Percentiles rank a stretch among this genome's conserved stretches.
Evolutionary conservation across 805 yeast species (phyloP).

Genomic region (Ogataea minuta): DNA sequence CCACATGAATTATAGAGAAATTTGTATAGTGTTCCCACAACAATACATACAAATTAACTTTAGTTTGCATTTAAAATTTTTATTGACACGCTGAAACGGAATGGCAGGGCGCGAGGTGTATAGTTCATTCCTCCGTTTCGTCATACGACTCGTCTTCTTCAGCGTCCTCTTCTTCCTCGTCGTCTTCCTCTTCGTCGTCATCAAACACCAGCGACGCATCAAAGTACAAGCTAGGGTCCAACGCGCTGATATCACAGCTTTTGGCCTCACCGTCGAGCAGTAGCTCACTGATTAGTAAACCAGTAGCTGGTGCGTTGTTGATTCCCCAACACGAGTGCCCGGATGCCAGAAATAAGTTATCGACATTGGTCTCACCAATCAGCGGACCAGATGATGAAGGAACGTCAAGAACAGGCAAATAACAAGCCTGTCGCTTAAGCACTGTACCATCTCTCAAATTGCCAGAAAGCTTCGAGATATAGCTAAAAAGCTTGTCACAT

Average conservation of each 20-base stretch:
- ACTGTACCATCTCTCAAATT: conserved; percentile 72
- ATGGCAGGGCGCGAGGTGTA: conserved; percentile 4
- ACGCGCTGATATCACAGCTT: conserved; percentile 74
- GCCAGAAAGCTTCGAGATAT: conserved; percentile 74
- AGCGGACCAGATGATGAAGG: conserved; percentile 92
- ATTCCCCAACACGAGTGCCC: conserved; percentile 99
- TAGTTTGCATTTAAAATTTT: conserved; percentile 7
- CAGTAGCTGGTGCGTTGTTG: conserved; percentile 96
- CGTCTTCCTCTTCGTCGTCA: conserved; percentile 32
- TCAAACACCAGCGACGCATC: conserved; percentile 55
- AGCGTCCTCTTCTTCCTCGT: conserved; percentile 22
- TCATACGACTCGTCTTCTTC: conserved; percentile 12
- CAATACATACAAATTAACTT: conserved; percentile 1
- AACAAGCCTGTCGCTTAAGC: conserved; percentile 87
- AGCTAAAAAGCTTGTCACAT: conserved; percentile 82
- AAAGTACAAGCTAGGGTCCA: conserved; percentile 85
- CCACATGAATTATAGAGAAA: conserved; percentile 28
- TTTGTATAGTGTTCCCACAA: conserved; percentile 5
- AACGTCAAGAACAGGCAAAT: conserved; percentile 89
- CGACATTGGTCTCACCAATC: conserved; percentile 89
- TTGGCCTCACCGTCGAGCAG: conserved; percentile 77
- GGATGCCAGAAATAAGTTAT: conserved; percentile 72
- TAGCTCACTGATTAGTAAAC: conserved; percentile 86
- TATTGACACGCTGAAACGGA: conserved; percentile 1
- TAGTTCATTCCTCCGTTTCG: conserved; percentile 1